Evolutionary conservation across 2,329 filamentous ascomycete genomes (phyloP).

Genomic region (Aspergillus hortae): DNA sequence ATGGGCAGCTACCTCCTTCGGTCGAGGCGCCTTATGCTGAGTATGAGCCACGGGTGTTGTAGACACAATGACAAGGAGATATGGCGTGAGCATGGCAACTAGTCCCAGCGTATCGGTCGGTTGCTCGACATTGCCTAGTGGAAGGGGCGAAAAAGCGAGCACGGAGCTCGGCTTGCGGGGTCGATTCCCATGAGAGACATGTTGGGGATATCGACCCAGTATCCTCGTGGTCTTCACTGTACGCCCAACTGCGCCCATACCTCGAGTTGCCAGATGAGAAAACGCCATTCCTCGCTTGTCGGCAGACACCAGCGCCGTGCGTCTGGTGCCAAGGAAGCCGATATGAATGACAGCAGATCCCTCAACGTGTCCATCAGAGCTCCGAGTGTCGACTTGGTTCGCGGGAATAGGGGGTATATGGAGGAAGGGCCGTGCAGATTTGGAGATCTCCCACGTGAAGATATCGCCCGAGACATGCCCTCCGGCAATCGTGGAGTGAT

Average conservation of each 20-base stretch:
- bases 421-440: slow-evolving; percentile 81
- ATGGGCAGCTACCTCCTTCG: slow-evolving; percentile 86
- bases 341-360: slow-evolving; percentile 79
- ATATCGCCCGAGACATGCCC: slow-evolving; percentile 89
- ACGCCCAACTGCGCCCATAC: slow-evolving; percentile 79
- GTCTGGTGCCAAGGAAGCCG: slow-evolving; percentile 90
- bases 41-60: slow-evolving; percentile 95
- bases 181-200: slow-evolving; percentile 59
- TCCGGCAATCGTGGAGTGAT: slow-evolving; percentile 85
- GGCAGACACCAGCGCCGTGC: slow-evolving; percentile 91
- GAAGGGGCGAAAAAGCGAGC: slow-evolving; percentile 82
- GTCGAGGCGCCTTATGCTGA: slow-evolving; percentile 86
- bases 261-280: slow-evolving; percentile 89
- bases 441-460: slow-evolving; percentile 91
- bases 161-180: slow-evolving; percentile 89
- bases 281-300: slow-evolving; percentile 97
- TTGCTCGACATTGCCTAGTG: slow-evolving; percentile 90
- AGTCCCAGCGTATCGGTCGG: slow-evolving; percentile 82
- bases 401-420: slow-evolving; percentile 74
- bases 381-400: slow-evolving; percentile 61
- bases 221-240: slow-evolving; percentile 87
- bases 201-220: slow-evolving; percentile 80
- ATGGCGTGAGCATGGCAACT: slow-evolving; percentile 93
- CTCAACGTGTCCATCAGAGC: slow-evolving; percentile 76
- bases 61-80: slow-evolving; percentile 92